phyloP scores from a whole-genome alignment of 2,329 filamentous ascomycete genomes.

The Aspergillus sp. region DNA sequence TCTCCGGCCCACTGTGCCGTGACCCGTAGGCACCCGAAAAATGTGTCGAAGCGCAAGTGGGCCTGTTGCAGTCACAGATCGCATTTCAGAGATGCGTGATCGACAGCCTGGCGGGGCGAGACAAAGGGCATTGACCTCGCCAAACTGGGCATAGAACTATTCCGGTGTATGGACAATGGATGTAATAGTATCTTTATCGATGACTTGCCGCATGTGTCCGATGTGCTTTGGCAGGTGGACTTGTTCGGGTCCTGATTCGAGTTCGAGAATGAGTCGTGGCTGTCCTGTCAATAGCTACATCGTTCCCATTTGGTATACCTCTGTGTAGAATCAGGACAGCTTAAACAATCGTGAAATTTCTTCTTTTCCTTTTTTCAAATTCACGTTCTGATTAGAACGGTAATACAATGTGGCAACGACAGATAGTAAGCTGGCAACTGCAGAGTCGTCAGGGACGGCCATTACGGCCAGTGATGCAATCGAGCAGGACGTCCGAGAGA shows the following conservation, averaged over 20 bases:
- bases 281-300: constrained; percentile 1
- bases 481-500: constrained; percentile 6
- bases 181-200: background rate
- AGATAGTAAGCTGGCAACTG: background rate
- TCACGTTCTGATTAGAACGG: background rate
- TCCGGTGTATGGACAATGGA: background rate
- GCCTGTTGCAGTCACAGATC: constrained; percentile 1
- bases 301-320: background rate
- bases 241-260: background rate
- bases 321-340: background rate
- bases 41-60: constrained; percentile 1
- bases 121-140: constrained; percentile 1
- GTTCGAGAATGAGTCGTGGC: background rate
- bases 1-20: background rate
- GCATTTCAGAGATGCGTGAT: constrained; percentile 2
- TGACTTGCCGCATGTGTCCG: background rate
- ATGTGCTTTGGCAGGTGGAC: background rate
- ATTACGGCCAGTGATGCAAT: constrained; percentile 2
- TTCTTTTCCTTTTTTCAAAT: background rate
- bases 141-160: background rate
- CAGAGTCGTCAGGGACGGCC: background rate
- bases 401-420: background rate
- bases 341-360: background rate
- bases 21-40: background rate
- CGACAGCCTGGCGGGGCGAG: constrained; percentile 1